Evolutionary conservation across 106 monocot genomes (phyloP), one percentile per base, ranked within the genome.

Genomic region (Platanthera guangdongensis): DNA sequence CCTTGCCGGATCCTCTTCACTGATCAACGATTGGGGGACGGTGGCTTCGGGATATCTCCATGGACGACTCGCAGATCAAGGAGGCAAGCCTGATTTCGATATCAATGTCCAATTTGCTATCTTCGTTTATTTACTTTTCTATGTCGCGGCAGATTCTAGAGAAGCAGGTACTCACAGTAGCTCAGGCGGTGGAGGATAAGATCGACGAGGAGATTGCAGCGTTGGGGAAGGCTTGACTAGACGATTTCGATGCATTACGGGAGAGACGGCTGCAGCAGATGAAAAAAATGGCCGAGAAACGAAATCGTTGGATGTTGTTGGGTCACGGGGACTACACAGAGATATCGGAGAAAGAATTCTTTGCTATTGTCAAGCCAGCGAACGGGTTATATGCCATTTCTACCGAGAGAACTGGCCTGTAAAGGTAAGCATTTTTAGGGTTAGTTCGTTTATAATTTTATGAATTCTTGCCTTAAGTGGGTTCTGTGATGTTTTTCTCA

Each of bases 401-500:
- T 99, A 89, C 79, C 89, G 97, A 21, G 88, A 94, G 49, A 99
- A 99, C 68, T 99, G 97, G 94, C 97, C 22, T 99, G 94, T 84
- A n/a, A 94, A 97, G 97, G 97, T 93, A 47, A 47, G 6, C 47
- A 48, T 9, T 48, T 70, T 48, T 39, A 39, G 39, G 39, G 39
- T 39, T 39, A 39, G 3, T 39, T 39, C 39, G 39, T 39, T 39
- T 39, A 39, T 39, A 39, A 39, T 39, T 39, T n/a, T n/a, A n/a
- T n/a, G n/a, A n/a, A n/a, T n/a, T n/a, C n/a, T n/a, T 39, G 39
- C 39, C 2, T 39, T 39, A 39, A 39, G 39, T 39, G 39, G 39
- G 39, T 39, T 39, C 39, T 39, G 39, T 39, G 3, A 39, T 39
- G 39, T 39, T 39, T 39, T 39, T 39, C 39, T 39, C 39, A 39